Percentiles rank a stretch among this genome's conserved stretches.
phyloP scores from a whole-genome alignment of 208 protist genomes.

The Wallacemonas sp. region DNA sequence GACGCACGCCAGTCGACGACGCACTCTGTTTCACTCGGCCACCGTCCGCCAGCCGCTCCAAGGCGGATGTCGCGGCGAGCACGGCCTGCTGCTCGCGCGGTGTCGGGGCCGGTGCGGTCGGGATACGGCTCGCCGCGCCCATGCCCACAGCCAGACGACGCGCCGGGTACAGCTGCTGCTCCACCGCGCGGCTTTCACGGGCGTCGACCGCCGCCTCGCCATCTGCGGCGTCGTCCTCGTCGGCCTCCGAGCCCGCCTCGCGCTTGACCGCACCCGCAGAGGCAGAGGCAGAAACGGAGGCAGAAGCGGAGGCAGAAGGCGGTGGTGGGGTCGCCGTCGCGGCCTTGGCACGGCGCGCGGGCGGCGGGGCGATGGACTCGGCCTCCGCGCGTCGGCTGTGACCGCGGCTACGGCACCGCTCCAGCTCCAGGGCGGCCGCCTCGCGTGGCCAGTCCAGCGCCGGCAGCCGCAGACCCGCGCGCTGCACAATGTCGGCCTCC shows the following conservation, averaged over 20 bases:
- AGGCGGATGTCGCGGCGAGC: slow-evolving; percentile 12
- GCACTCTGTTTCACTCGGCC: too few relatives aligned
- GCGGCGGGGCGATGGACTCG: too few relatives aligned
- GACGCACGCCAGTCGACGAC: neutral
- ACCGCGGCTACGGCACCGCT: neutral
- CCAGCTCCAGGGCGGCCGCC: slow-evolving; percentile 2
- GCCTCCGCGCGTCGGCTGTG: neutral
- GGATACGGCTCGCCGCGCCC: slow-evolving; percentile 26
- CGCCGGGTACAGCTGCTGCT: slow-evolving; percentile 43
- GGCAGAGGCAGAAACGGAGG: neutral
- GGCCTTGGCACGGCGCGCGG: too few relatives aligned
- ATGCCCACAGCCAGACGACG: slow-evolving; percentile 19
- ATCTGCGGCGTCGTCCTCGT: slow-evolving; percentile 14
- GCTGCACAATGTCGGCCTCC: slow-evolving; percentile 15
- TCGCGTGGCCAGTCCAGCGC: slow-evolving; percentile 13
- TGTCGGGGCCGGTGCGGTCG: slow-evolving; percentile 42
- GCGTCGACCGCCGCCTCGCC: neutral
- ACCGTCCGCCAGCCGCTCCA: neutral
- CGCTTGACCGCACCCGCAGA: neutral
- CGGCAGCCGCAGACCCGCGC: neutral
- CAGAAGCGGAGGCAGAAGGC: too few relatives aligned
- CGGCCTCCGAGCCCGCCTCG: neutral
- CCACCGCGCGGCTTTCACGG: neutral
- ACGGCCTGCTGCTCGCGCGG: slow-evolving; percentile 32
- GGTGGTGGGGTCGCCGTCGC: neutral